Evolutionary conservation across 345 rosid species (phyloP).

Genomic region (Eucalyptus leucophloia): DNA sequence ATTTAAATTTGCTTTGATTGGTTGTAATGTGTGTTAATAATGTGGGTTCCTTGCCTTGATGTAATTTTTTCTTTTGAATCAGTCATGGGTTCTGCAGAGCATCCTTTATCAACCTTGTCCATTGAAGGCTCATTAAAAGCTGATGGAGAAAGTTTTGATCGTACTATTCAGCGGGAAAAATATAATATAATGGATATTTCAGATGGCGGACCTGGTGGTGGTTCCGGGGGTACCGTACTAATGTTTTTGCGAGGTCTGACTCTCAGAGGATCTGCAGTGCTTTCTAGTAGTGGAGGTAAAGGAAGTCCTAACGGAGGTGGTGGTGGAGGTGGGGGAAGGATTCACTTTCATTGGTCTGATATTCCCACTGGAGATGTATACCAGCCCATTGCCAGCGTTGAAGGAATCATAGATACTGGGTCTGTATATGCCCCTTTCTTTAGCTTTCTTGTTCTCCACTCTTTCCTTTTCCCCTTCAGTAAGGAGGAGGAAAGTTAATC

Average conservation of each 20-base stretch:
- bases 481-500: not conserved
- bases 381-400: conserved; percentile 89
- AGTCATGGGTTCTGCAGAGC: conserved; percentile 96
- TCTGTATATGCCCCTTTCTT: conserved; percentile 14
- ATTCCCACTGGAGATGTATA: conserved; percentile 97
- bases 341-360: conserved; percentile 98
- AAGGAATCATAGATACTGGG: conserved; percentile 64
- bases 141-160: conserved; percentile 73
- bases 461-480: not conserved
- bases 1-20: not conserved
- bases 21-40: not conserved
- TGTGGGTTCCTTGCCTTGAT: not conserved
- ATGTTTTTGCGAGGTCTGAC: conserved; percentile 56
- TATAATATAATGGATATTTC: conserved; percentile 6
- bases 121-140: conserved; percentile 66
- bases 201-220: conserved; percentile 71
- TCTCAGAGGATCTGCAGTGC: conserved; percentile 51
- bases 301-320: conserved; percentile 78
- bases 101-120: conserved; percentile 77
- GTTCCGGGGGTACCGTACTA: conserved; percentile 92
- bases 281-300: conserved; percentile 86
- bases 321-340: conserved; percentile 99
- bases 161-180: conserved; percentile 7
- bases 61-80: conserved; percentile 7
- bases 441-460: not conserved